A percentile compares a stretch with the other conserved stretches of the same genome.
Evolutionary conservation across 768 basidiomycete genomes (phyloP).

Genomic region (Leccinum disarticulatum): DNA sequence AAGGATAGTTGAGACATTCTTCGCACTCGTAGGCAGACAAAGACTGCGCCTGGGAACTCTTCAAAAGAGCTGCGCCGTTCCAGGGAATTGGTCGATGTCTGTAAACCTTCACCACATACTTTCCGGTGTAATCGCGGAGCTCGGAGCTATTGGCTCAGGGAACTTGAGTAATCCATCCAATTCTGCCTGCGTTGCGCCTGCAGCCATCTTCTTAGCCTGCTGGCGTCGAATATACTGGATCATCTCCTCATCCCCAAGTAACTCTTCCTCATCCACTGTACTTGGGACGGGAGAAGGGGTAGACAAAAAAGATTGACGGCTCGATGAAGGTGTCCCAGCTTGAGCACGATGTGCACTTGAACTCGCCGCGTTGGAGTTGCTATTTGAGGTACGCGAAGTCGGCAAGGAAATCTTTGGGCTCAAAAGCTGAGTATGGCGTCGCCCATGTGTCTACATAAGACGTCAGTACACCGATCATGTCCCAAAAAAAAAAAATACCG

Average conservation of each 20-base stretch:
- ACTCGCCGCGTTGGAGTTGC: conserved; percentile 34
- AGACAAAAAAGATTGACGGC: conserved; percentile 70
- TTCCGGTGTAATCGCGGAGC: conserved; percentile 60
- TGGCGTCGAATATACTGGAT: conserved; percentile 88
- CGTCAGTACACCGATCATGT: too few species aligned
- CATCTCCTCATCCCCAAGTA: conserved; percentile 96
- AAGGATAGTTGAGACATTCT: conserved; percentile 85
- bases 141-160: conserved; percentile 84
- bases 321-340: conserved; percentile 64
- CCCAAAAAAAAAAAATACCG: conserved; percentile 20
- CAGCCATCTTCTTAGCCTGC: conserved; percentile 82
- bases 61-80: conserved; percentile 54
- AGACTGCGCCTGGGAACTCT: conserved; percentile 62
- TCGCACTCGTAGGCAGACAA: conserved; percentile 88
- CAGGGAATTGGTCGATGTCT: conserved; percentile 8
- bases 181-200: conserved; percentile 82
- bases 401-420: conserved; percentile 74
- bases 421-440: conserved; percentile 64
- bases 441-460: conserved; percentile 55
- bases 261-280: conserved; percentile 80
- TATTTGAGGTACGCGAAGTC: conserved; percentile 53
- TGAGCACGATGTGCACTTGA: conserved; percentile 48
- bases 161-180: conserved; percentile 87
- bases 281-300: conserved; percentile 84
- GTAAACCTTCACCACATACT: conserved; percentile 46